Percentiles rank a stretch among this genome's conserved stretches.
Evolutionary conservation across 2,329 filamentous ascomycete genomes (phyloP).

Genomic region (Trichophyton schoenleinii): DNA sequence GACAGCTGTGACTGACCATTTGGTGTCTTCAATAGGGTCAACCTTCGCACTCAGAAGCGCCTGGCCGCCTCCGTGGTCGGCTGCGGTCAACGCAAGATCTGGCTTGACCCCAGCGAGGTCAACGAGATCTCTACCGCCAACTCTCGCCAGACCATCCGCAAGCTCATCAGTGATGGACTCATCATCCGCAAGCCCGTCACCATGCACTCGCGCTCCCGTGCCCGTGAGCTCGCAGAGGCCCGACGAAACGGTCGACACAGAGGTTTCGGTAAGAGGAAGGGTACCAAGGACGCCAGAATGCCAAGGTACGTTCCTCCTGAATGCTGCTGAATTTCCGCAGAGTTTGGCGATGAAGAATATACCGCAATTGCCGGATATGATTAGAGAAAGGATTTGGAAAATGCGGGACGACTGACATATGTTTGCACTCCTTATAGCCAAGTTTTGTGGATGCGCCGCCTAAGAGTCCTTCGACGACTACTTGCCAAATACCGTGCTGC

Average conservation of each 20-base stretch:
- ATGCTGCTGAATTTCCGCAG: neutral
- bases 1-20: neutral
- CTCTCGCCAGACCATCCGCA: slow-evolving; percentile 99
- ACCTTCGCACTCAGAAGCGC: slow-evolving; percentile 99
- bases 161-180: slow-evolving; percentile 98
- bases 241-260: slow-evolving; percentile 94
- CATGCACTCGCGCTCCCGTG: slow-evolving; percentile 97
- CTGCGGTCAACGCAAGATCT: slow-evolving; percentile 99
- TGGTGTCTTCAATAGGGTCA: slow-evolving; percentile 59
- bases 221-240: slow-evolving; percentile 87
- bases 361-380: neutral
- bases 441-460: slow-evolving; percentile 98
- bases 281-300: slow-evolving; percentile 99
- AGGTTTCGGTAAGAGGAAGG: slow-evolving; percentile 99
- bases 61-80: slow-evolving; percentile 96
- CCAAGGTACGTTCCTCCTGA: slow-evolving; percentile 58
- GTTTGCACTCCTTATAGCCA: slow-evolving; percentile 47
- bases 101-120: slow-evolving; percentile 99
- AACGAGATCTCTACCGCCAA: slow-evolving; percentile 99
- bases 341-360: neutral
- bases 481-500: slow-evolving; percentile 99
- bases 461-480: slow-evolving; percentile 96
- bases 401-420: neutral
- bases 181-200: slow-evolving; percentile 99
- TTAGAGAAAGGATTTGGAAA: neutral